Base-by-base conservation (phyloP, 2,329 filamentous ascomycete species). In the Sarocladium brachiariae region DNA sequence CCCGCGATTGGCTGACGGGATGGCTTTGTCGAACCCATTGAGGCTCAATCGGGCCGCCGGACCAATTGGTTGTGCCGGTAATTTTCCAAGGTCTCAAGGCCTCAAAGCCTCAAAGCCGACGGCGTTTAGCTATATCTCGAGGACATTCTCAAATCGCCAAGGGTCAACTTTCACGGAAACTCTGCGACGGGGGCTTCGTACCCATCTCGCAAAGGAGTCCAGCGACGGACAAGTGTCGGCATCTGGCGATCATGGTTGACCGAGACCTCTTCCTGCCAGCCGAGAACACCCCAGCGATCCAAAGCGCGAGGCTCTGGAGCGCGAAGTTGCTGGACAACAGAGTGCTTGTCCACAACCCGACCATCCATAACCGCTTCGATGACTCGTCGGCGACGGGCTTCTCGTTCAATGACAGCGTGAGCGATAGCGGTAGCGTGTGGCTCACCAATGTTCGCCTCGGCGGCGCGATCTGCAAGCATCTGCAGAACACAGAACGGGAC, bases 401-500 rank as follows among this genome's bases (percentile, higher is more conserved):
- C 82, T 16, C 82, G 76, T 61, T 83, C 81, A 2, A 69, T 64
- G 1, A 84, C 69, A 2, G 80, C 72, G 9, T 68, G 67, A 24
- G 68, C 66, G 47, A 81, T 71, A 14, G 76, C 69, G 8, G 71
- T 70, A 52, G 74, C 70, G 18, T 77, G 70, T 23, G 72, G 63
- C 51, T 74, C 68, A 1, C 68, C 66, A 34, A 67, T 75, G 23
- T 73, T 70, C 72, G 75, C 79, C 19, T 70, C 75, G n/a, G 70
- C 69, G 25, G 70, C 66, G 39, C 81, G 80, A 57, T 86, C 83
- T 30, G 90, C 71, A 2, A 88, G 66, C 53, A 75, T 74, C 64
- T 86, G 83, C 21, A 91, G 70, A 24, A 84, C 70, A 13, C 76
- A 70, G 56, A 86, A 87, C 0, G 87, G 87, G 5, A 90, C 68